Evolutionary conservation across 257 asterid species (phyloP), one percentile per base, ranked within the genome.

Genomic region (Ehretia macrophylla): DNA sequence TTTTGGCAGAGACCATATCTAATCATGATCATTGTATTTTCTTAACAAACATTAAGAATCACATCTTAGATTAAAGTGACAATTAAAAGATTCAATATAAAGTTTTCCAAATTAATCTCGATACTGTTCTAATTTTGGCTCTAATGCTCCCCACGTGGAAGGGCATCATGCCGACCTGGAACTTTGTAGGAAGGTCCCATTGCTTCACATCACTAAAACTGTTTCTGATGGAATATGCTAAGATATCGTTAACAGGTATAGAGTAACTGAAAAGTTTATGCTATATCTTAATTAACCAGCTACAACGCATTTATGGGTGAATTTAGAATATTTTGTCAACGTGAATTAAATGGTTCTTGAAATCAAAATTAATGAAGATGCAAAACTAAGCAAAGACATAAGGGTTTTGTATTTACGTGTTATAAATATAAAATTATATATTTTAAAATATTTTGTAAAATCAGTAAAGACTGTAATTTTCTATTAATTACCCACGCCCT

Each of bases 101-200:
- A 32, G 12, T 54, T n/a, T n/a, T 44, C 65, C 60, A 19, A 56
- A 60, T 71, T 65, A 53, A 69, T 72, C 55, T 57, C 5, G 17
- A 39, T 18, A 56, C 56, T 58, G 58, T 53, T 58, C 55, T 56
- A 52, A 52, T 17, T 14, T 58, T 12, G 74, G 63, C 32, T 61
- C 55, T 14, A 67, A 65, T 70, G 72, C 66, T 49, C 53, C 49
- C 62, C 39, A 69, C 66, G 81, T 82, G 85, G 83, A 77, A 72
- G 75, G 62, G 48, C 77, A 70, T 69, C 48, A 74, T 72, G 65
- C 81, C 72, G 72, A 82, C 79, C 37, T 71, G 90, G 85, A 78
- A 67, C 66, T 80, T 32, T 68, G 81, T 80, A 70, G 69, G 85
- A 82, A 80, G 81, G 76, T 47, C 85, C 90, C 85, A 74, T 69